These are phyloP conservation scores for Fusarium burgessii DNA, from an alignment of 2,329 filamentous ascomycete genomes.

Conservation along the genomic window DNA sequence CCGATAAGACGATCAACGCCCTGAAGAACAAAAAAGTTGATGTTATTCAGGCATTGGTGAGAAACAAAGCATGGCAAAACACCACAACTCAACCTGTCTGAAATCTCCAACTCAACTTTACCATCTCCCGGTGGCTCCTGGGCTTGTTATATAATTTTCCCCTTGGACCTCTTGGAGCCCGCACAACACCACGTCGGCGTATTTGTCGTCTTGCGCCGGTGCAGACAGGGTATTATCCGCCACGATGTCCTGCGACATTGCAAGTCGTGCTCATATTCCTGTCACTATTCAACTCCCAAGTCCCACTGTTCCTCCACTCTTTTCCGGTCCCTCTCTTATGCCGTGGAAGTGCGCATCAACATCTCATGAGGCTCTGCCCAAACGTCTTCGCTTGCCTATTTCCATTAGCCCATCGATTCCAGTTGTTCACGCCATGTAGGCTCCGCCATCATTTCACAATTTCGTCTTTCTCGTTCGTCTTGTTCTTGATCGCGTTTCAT, in stretches of 20 bases:
- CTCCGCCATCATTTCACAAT: constrained; percentile 33
- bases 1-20: constrained; percentile 18
- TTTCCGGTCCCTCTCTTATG: constrained; percentile 36
- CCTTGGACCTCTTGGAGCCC: background rate
- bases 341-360: constrained; percentile 33
- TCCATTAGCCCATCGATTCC: constrained; percentile 45
- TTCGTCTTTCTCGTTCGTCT: constrained; percentile 12
- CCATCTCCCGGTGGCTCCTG: constrained; percentile 11
- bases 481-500: constrained; percentile 21
- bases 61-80: constrained; percentile 1
- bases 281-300: constrained; percentile 24
- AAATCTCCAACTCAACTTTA: background rate
- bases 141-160: constrained; percentile 38
- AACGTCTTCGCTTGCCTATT: constrained; percentile 31
- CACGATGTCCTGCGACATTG: constrained; percentile 39
- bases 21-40: background rate
- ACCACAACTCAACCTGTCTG: constrained; percentile 4
- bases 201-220: constrained; percentile 34
- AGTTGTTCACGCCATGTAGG: constrained; percentile 36
- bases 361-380: constrained; percentile 42
- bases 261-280: constrained; percentile 12
- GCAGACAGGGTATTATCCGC: constrained; percentile 38
- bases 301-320: constrained; percentile 39
- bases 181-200: constrained; percentile 33
- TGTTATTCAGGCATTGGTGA: background rate